Evolutionary conservation across 139 green algal species (phyloP), one percentile per base, ranked within the genome.

Genomic region (Yamagishiella unicocca): DNA sequence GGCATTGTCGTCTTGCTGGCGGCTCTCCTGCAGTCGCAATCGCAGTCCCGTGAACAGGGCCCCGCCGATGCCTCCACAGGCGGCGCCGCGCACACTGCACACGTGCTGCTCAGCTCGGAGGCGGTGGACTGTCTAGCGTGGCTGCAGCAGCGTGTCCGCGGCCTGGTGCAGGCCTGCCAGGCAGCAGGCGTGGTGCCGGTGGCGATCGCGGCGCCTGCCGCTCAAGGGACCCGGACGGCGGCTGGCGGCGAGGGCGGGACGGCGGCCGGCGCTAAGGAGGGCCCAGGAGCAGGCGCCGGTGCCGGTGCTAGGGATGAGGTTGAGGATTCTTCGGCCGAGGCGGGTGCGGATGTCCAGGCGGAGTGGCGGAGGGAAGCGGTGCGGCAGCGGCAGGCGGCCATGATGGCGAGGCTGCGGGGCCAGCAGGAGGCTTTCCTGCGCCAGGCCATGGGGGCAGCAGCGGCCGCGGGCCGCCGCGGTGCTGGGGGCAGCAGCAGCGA

Each of bases 401-500:
- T 54, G 81, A 87, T 87, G 81, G 66, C 81, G 2, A 22, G 35
- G 4, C 45, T 87, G 45, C 38, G 61, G 64, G 81, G 43, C 43
- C 81, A 87, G 81, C 81, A 87, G 81, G 22, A 87, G 61, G 81
- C 81, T 2, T 87, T 87, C 67, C 43, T 87, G 80, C 43, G 46
- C 8, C 22, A 24, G 2, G 45, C 45, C 0, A 22, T 1, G 24
- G 81, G 66, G 2, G 38, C 29, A 38, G 5, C 12, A 24, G n/a
- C 25, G 6, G 75, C 14, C 22, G 50, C 25, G 33, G 7, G 33
- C 0, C 50, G 4, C n/a, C 35, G 21, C 27, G 7, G 46, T 42
- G 73, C 21, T 46, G 73, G 42, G 6, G 45, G 73, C 73, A 19
- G 46, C 27, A 45, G 46, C 29, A 45, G 14, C 27, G 45, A 75